Conservation (phyloP, 352 stramenopile species). For the Pythium periplocum region DNA sequence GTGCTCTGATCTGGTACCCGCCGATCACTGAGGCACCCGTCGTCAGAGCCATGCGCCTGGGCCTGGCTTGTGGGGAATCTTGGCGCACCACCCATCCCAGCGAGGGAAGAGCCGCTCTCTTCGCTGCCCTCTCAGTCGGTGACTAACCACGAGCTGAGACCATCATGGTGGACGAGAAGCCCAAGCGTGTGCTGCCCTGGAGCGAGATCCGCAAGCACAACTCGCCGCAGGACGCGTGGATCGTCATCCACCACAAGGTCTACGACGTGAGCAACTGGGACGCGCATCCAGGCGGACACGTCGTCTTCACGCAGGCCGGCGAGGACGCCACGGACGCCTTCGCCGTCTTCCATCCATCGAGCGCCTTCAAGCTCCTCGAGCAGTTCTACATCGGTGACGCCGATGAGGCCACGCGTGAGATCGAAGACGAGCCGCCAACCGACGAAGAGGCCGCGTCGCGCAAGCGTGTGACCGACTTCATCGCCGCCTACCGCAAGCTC, state of each 20-base stretch:
- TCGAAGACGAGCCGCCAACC: slow-evolving; percentile 21
- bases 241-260: slow-evolving; percentile 90
- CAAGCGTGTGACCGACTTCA: slow-evolving; percentile 88
- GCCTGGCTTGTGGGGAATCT: no score
- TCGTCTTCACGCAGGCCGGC: slow-evolving; percentile 97
- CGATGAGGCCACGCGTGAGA: slow-evolving; percentile 58
- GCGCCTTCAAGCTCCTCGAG: slow-evolving; percentile 92
- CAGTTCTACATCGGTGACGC: slow-evolving; percentile 97
- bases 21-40: no score
- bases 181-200: slow-evolving; percentile 67
- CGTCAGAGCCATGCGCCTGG: no score
- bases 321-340: slow-evolving; percentile 99
- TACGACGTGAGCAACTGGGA: slow-evolving; percentile 89
- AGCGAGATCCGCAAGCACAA: slow-evolving; percentile 76
- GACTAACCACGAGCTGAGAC: background rate
- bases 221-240: slow-evolving; percentile 71
- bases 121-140: background rate
- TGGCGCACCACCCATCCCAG: no score
- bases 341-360: slow-evolving; percentile 94
- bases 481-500: slow-evolving; percentile 94
- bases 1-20: background rate
- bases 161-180: slow-evolving; percentile 65
- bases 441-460: slow-evolving; percentile 40
- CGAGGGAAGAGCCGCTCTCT: background rate
- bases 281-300: slow-evolving; percentile 81